Conservation (phyloP, 148 eudicot species). For the Polygonum aviculare region DNA sequence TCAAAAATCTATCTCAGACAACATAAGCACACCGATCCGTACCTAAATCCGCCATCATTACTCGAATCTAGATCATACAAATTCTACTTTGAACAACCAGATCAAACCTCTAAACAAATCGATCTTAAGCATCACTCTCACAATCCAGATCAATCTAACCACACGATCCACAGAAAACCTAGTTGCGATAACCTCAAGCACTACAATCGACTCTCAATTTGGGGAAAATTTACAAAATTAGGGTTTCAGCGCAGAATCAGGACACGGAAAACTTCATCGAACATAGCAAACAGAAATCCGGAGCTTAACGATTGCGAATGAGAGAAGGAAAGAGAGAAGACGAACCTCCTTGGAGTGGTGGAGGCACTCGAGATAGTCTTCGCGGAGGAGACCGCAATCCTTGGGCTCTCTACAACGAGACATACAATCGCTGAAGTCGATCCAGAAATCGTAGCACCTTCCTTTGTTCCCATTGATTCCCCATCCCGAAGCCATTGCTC, state of each 20-base stretch:
- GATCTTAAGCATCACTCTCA: not conserved
- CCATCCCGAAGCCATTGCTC: constrained; percentile 86
- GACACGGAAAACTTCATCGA: not conserved
- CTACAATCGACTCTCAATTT: not conserved
- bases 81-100: not conserved
- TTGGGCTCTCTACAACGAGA: constrained; percentile 77
- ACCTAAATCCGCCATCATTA: not conserved
- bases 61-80: not conserved
- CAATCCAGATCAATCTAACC: not conserved
- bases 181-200: not conserved
- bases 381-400: constrained; percentile 77
- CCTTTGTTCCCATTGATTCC: constrained; percentile 92
- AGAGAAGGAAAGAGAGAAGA: not conserved
- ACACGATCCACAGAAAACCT: not conserved
- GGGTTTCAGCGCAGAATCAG: constrained; percentile 2
- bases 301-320: not conserved
- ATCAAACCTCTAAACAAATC: not conserved
- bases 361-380: constrained; percentile 97
- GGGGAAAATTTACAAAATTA: not conserved
- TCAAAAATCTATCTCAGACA: not conserved
- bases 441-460: constrained; percentile 94
- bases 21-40: not conserved
- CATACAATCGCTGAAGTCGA: constrained; percentile 96
- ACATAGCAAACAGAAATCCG: not conserved
- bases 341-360: constrained; percentile 94